Evolutionary conservation across 345 rosid species (phyloP), one percentile per base, ranked within the genome.

Genomic region (Eucalyptus microcorys): DNA sequence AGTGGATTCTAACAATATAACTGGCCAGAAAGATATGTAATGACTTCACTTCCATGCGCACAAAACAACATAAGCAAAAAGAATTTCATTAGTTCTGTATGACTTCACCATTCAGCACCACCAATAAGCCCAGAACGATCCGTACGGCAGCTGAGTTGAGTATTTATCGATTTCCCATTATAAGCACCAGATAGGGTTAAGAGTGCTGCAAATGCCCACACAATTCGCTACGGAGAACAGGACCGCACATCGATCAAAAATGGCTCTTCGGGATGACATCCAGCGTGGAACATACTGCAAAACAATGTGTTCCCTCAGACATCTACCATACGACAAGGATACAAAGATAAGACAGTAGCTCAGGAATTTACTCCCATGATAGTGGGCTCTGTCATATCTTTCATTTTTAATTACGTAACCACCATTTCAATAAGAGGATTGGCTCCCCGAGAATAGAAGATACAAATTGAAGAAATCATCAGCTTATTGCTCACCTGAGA

Each of bases 131-230:
- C 99, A 47, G 99, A 90, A 89, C 99, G 95, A 93, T 97, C 98
- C 14, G 96, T 92, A 22, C 98, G 95, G 86, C 99, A 97, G 88
- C 97, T 96, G 49, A 93, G 40, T 90, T 97, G 99, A 66, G 99
- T 96, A 52, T 47, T 91, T 52, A 93, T 90, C 30, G 97, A 85
- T 91, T 89, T 92, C 21, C 91, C 90, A 76, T 95, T 84, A 87
- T 97, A 97, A 66, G 98, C 97, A 88, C 99, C 98, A 71, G 97
- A 97, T 21, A 90, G 94, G 10, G 98, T 96, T 87, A 97, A 94
- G 90, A 96, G 91, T 93, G 92, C 99, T 21, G 99, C 99, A 89
- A 91, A 95, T 43, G 90, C 93, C 99, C 98, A 97, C 4, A 93
- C 94, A 45, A 94, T 88, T 43, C n/a, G 93, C 94, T 84, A 95